phyloP scores from a whole-genome alignment of 768 basidiomycete genomes.

The Tricholoma sp. region DNA sequence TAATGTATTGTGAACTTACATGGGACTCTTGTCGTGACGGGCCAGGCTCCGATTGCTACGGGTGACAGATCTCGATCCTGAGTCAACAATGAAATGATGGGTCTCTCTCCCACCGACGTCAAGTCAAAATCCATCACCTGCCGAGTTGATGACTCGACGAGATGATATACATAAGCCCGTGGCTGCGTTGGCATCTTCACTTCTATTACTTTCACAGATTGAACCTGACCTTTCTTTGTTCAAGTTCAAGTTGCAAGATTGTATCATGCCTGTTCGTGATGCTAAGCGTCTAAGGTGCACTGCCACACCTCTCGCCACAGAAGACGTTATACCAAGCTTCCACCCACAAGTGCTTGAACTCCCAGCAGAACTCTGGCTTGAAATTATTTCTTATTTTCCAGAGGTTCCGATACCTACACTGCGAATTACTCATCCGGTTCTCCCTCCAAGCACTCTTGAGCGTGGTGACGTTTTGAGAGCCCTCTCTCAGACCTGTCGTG shows the following conservation, averaged over 20 bases:
- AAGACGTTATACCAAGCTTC: not conserved
- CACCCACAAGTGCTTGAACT: constrained; percentile 15
- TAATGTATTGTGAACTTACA: not conserved
- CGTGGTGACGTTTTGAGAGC: constrained; percentile 26
- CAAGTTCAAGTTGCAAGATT: not conserved
- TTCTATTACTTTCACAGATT: not conserved
- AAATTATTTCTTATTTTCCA: constrained; percentile 26
- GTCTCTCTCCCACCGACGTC: too few species aligned
- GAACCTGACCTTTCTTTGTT: not conserved
- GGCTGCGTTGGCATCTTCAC: not conserved
- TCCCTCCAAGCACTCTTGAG: constrained; percentile 18
- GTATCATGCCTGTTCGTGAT: not conserved
- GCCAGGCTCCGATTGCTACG: too few species aligned
- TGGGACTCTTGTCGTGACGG: too few species aligned
- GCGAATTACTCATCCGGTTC: constrained; percentile 6
- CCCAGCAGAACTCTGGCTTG: constrained; percentile 25
- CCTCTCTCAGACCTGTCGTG: constrained; percentile 29
- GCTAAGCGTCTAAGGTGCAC: not conserved
- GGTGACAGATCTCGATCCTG: too few species aligned
- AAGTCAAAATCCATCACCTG: too few species aligned
- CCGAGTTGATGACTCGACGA: too few species aligned
- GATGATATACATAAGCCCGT: not conserved
- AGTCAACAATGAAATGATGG: too few species aligned
- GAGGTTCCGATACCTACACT: constrained; percentile 17
- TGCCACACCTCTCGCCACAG: not conserved